Conservation (phyloP, 1,284 basidiomycete genomes). For the Ceratobasidium sp. region DNA sequence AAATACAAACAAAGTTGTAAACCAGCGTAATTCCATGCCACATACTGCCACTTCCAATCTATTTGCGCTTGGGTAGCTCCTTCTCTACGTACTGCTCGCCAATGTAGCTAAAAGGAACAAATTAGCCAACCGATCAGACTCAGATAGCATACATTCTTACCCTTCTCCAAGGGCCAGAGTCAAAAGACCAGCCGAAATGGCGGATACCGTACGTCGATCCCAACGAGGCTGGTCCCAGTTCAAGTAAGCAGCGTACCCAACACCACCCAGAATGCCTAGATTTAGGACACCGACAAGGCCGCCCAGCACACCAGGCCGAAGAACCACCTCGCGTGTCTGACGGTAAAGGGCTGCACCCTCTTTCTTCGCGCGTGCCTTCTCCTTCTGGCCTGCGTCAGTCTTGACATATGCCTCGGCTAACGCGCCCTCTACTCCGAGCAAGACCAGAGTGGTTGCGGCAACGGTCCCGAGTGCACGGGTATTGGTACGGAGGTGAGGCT, state of each 20-base stretch:
- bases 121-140: background rate
- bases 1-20: constrained; percentile 9
- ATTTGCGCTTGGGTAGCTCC: constrained; percentile 41
- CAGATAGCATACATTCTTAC: constrained; percentile 52
- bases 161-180: constrained; percentile 74
- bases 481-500: constrained; percentile 69
- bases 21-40: background rate
- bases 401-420: constrained; percentile 67
- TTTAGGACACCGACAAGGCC: constrained; percentile 75
- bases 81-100: constrained; percentile 40
- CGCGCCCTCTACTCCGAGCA: constrained; percentile 70
- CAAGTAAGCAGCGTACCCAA: constrained; percentile 72
- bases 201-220: constrained; percentile 73
- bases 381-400: constrained; percentile 65
- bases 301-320: constrained; percentile 73
- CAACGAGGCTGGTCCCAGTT: constrained; percentile 74
- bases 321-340: constrained; percentile 64
- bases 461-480: constrained; percentile 62
- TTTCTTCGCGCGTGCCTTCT: constrained; percentile 63
- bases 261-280: constrained; percentile 68
- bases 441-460: constrained; percentile 60
- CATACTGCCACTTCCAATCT: background rate
- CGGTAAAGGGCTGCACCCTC: constrained; percentile 70
- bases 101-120: constrained; percentile 31
- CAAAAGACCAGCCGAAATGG: constrained; percentile 68